phyloP scores from a whole-genome alignment of 805 yeast genomes.

The Schwanniomyces occidentalis region DNA sequence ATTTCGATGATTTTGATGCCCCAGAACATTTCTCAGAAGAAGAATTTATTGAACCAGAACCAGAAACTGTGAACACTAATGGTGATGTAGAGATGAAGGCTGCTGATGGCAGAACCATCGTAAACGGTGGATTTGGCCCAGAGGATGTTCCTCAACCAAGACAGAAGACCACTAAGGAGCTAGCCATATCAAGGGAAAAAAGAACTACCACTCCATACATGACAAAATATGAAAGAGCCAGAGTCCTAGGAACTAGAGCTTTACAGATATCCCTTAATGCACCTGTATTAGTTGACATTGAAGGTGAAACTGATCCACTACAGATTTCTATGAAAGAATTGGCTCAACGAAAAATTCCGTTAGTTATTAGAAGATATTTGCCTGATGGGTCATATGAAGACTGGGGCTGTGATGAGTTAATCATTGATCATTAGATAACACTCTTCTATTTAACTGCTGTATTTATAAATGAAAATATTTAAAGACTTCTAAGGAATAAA shows the following conservation, averaged over 20 bases:
- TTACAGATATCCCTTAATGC: constrained; percentile 97
- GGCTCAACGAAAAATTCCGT: constrained; percentile 90
- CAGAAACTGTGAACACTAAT: constrained; percentile 19
- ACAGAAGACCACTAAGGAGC: constrained; percentile 68
- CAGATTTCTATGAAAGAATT: constrained; percentile 98
- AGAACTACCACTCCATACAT: constrained; percentile 97
- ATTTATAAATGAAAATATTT: no score
- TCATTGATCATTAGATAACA: constrained; percentile 72
- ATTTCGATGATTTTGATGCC: constrained; percentile 80
- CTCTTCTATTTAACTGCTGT: no score
- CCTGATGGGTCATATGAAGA: constrained; percentile 98
- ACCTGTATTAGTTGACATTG: constrained; percentile 95
- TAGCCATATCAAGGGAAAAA: constrained; percentile 85
- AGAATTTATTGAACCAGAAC: constrained; percentile 47
- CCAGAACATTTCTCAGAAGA: constrained; percentile 77
- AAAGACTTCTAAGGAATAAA: no score
- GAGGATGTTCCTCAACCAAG: constrained; percentile 46
- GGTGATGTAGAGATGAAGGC: constrained; percentile 49
- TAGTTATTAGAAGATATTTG: constrained; percentile 91
- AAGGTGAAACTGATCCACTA: constrained; percentile 98
- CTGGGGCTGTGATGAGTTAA: constrained; percentile 98
- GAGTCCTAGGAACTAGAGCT: constrained; percentile 97
- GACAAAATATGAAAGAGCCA: constrained; percentile 98
- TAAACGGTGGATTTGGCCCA: constrained; percentile 69
- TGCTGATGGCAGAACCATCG: constrained; percentile 72